Percentiles rank a stretch among this genome's conserved stretches.
Conservation (phyloP, 2,329 filamentous ascomycete species). For the Teratosphaeria pseudoeucalypti region DNA sequence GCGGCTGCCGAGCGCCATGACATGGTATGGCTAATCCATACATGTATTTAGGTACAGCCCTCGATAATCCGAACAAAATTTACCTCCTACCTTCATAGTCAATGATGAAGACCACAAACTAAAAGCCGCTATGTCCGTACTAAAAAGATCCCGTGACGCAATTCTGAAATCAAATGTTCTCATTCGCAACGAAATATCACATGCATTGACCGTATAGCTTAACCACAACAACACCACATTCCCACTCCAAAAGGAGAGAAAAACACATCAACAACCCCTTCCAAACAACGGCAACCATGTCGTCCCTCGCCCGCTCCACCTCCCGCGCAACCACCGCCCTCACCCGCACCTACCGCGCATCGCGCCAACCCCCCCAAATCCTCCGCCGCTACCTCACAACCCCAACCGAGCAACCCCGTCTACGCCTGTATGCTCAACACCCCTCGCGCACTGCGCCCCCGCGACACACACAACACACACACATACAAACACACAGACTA, state of each 20-base stretch:
- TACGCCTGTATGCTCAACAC: conserved; percentile 25
- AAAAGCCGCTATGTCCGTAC: too few species aligned
- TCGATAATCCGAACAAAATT: too few species aligned
- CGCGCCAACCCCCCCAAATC: conserved; percentile 16
- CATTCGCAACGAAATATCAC: not conserved
- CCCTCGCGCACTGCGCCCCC: not conserved
- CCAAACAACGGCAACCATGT: not conserved
- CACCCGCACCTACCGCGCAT: conserved; percentile 5
- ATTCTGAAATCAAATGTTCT: not conserved
- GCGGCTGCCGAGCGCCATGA: too few species aligned
- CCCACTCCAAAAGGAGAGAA: not conserved
- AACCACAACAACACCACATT: not conserved
- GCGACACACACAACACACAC: too few species aligned
- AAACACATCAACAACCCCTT: not conserved
- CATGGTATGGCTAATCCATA: too few species aligned
- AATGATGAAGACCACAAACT: too few species aligned
- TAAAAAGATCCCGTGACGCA: not conserved
- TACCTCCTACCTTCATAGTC: too few species aligned
- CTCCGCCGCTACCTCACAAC: conserved; percentile 30
- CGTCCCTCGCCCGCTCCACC: conserved; percentile 11
- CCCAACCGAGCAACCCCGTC: conserved; percentile 29
- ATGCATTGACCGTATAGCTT: not conserved
- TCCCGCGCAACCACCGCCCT: conserved; percentile 9
- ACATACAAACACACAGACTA: not conserved
- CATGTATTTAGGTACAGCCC: too few species aligned